phyloP scores from a whole-genome alignment of 805 yeast species.

The Metschnikowia shivogae region DNA sequence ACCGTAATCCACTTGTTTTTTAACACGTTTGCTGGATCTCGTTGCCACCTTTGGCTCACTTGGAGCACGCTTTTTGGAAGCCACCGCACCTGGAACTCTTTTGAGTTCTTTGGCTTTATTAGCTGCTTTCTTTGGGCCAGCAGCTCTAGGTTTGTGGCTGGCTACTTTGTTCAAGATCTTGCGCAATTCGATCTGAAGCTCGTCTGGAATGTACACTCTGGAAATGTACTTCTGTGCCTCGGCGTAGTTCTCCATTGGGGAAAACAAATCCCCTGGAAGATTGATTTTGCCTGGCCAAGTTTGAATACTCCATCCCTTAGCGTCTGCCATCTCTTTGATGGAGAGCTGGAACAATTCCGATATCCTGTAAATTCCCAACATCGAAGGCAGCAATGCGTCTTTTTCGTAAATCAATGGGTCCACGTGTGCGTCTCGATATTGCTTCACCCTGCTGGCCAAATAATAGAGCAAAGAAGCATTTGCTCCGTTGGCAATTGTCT shows the following conservation, averaged over 20 bases:
- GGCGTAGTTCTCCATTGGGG: slow-evolving; percentile 51
- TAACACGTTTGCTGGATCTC: slow-evolving; percentile 16
- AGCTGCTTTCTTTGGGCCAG: slow-evolving; percentile 1
- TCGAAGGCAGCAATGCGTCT: slow-evolving; percentile 22
- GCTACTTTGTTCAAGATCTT: slow-evolving; percentile 22
- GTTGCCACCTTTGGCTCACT: slow-evolving; percentile 26
- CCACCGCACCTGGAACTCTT: slow-evolving; percentile 3
- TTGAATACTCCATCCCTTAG: slow-evolving; percentile 63
- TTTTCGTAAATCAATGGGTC: slow-evolving; percentile 28
- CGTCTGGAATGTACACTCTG: slow-evolving; percentile 53
- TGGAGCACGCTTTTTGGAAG: slow-evolving; percentile 6
- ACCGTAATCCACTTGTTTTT: slow-evolving; percentile 17
- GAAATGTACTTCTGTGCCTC: slow-evolving; percentile 57
- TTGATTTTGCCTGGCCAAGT: slow-evolving; percentile 80
- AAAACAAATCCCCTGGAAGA: slow-evolving; percentile 65
- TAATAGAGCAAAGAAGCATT: slow-evolving; percentile 74
- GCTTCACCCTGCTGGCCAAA: slow-evolving; percentile 73
- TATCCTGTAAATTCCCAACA: slow-evolving; percentile 52
- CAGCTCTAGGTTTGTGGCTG: slow-evolving; percentile 11
- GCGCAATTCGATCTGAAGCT: slow-evolving; percentile 35
- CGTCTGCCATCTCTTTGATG: slow-evolving; percentile 53
- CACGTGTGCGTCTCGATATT: slow-evolving; percentile 56
- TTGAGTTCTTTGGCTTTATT: neutral
- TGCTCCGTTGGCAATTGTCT: slow-evolving; percentile 54
- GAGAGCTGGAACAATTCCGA: slow-evolving; percentile 72